Evolutionary conservation across 768 basidiomycete species (phyloP).

Genomic region (Termitomyces sp.): DNA sequence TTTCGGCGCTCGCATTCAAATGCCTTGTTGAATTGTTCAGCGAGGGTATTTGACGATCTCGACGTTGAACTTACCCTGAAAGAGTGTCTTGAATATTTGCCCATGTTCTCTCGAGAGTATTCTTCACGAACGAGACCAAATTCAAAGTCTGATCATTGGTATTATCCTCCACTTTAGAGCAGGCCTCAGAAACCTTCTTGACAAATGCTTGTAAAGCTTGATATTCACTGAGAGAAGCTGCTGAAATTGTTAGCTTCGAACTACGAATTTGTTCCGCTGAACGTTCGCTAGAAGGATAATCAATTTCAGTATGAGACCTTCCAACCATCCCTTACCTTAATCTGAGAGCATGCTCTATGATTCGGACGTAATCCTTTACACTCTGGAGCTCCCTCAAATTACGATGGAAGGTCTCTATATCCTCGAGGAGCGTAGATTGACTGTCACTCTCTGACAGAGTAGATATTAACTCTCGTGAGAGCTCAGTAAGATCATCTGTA

Average conservation of each 20-base stretch:
- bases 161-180: slow-evolving; percentile 44
- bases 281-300: slow-evolving; percentile 44
- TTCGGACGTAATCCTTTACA: slow-evolving; percentile 72
- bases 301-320: background rate
- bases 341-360: slow-evolving; percentile 67
- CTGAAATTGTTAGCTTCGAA: slow-evolving; percentile 36
- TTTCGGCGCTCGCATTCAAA: slow-evolving; percentile 65
- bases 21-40: slow-evolving; percentile 39
- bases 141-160: slow-evolving; percentile 52
- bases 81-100: slow-evolving; percentile 64
- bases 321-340: slow-evolving; percentile 55
- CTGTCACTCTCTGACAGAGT: slow-evolving; percentile 45
- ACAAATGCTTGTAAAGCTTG: slow-evolving; percentile 64
- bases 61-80: slow-evolving; percentile 47
- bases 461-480: slow-evolving; percentile 66
- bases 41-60: background rate
- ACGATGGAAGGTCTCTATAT: slow-evolving; percentile 77
- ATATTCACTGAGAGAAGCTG: slow-evolving; percentile 53
- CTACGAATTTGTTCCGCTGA: slow-evolving; percentile 53
- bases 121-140: slow-evolving; percentile 60
- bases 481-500: slow-evolving; percentile 70
- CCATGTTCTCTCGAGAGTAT: slow-evolving; percentile 75
- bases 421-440: slow-evolving; percentile 72
- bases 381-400: slow-evolving; percentile 75
- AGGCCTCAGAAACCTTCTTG: slow-evolving; percentile 41